Conservation (phyloP, 441 rosid genomes). For the Eruca vesicaria region DNA sequence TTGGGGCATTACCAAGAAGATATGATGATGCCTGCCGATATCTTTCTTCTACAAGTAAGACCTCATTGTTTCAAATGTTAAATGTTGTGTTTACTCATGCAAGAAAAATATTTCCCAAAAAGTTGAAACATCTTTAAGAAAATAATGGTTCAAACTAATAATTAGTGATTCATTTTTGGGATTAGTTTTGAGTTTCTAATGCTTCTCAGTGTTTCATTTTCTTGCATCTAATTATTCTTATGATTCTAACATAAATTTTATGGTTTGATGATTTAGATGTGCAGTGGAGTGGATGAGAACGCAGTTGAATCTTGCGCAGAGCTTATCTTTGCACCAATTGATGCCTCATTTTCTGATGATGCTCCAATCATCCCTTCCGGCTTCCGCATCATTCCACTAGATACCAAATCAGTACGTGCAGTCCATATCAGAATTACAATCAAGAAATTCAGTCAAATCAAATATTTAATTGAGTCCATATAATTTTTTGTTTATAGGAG, state of each 20-base stretch:
- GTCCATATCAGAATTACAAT: not conserved
- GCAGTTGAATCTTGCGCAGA: constrained; percentile 65
- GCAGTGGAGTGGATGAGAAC: constrained; percentile 68
- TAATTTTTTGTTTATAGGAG: constrained; percentile 35
- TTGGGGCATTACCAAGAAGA: constrained; percentile 68
- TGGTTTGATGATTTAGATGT: constrained; percentile 46
- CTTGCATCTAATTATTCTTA: not conserved
- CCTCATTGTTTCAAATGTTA: not conserved
- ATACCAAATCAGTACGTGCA: constrained; percentile 47
- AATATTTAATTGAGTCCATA: not conserved
- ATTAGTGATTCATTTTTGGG: not conserved
- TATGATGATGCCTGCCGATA: constrained; percentile 66
- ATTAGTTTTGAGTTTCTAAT: not conserved
- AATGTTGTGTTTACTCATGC: not conserved
- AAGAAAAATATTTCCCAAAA: not conserved
- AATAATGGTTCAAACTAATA: not conserved
- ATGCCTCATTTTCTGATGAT: constrained; percentile 71
- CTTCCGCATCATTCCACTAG: constrained; percentile 71
- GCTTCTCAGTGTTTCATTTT: not conserved
- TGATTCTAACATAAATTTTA: not conserved
- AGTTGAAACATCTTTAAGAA: not conserved
- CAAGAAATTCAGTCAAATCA: not conserved
- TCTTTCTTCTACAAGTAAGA: constrained; percentile 69
- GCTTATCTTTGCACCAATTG: constrained; percentile 71
- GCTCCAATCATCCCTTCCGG: constrained; percentile 82